phyloP scores from a whole-genome alignment of 805 yeast species.

The Zygosaccharomyces rouxii region DNA sequence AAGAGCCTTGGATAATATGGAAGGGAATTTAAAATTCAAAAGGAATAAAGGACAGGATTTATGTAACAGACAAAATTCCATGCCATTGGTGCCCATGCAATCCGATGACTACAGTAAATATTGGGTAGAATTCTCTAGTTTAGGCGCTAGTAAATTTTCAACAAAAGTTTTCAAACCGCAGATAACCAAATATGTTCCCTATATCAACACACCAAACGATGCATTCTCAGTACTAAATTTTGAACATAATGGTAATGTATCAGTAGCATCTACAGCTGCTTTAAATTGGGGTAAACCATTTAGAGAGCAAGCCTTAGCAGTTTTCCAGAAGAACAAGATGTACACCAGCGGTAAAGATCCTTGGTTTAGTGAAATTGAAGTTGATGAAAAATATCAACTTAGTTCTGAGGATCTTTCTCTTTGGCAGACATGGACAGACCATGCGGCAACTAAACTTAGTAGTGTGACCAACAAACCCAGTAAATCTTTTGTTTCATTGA shows the following conservation, averaged over 20 bases:
- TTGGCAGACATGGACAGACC: slow-evolving; percentile 1
- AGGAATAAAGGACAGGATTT: slow-evolving; percentile 3
- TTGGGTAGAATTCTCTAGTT: slow-evolving; percentile 40
- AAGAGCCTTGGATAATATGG: slow-evolving; percentile 19
- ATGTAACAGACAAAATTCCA: slow-evolving; percentile 38
- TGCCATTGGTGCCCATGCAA: slow-evolving; percentile 53
- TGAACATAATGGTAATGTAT: slow-evolving; percentile 5
- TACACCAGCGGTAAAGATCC: slow-evolving; percentile 2
- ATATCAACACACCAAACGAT: slow-evolving; percentile 47
- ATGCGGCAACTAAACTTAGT: slow-evolving; percentile 1
- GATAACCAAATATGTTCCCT: slow-evolving; percentile 50
- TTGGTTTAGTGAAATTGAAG: slow-evolving; percentile 18
- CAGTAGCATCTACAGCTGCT: neutral
- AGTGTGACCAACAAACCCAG: neutral
- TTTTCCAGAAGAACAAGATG: slow-evolving; percentile 7
- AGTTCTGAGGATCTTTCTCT: slow-evolving; percentile 7
- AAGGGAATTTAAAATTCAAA: slow-evolving; percentile 9
- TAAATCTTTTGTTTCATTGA: slow-evolving; percentile 3
- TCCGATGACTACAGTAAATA: slow-evolving; percentile 50
- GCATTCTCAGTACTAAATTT: slow-evolving; percentile 35
- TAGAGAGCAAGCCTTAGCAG: slow-evolving; percentile 13
- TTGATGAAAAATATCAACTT: slow-evolving; percentile 13
- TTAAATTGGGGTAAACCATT: slow-evolving; percentile 13
- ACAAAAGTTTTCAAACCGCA: slow-evolving; percentile 8
- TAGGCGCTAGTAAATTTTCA: slow-evolving; percentile 18